phyloP scores from a whole-genome alignment of 139 green algal species.

The Chlamydomonas applanata region DNA sequence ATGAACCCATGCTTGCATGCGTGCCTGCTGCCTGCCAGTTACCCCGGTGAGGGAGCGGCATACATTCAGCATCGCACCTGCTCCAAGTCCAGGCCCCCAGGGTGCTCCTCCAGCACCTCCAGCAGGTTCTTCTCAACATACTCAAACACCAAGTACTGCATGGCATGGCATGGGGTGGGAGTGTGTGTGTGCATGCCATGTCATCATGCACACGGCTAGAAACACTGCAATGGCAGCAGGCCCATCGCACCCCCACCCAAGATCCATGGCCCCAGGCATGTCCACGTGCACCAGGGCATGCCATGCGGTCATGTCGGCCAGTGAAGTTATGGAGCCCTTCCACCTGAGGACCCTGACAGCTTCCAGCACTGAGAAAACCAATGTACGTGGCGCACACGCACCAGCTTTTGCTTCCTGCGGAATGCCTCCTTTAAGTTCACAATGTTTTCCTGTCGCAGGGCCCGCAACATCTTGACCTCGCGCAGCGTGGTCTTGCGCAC shows the following conservation, averaged over 20 bases:
- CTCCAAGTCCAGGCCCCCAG: conserved; percentile 49
- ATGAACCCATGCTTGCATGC: too few species aligned
- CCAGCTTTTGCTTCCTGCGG: conserved; percentile 72
- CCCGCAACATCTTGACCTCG: conserved; percentile 83
- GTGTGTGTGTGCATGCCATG: not conserved
- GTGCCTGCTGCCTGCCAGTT: too few species aligned
- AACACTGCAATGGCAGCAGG: too few species aligned
- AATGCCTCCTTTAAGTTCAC: conserved; percentile 91
- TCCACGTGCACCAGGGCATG: too few species aligned
- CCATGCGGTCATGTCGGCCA: too few species aligned
- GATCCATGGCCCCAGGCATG: too few species aligned
- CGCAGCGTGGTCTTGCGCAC: conserved; percentile 84
- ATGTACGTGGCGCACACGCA: conserved; percentile 21
- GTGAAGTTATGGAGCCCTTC: too few species aligned
- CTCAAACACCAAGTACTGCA: conserved; percentile 91
- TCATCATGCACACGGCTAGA: too few species aligned
- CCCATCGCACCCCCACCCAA: too few species aligned
- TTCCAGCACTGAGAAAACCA: not conserved
- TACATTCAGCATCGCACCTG: conserved; percentile 33
- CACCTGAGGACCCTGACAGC: too few species aligned
- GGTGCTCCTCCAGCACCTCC: conserved; percentile 72
- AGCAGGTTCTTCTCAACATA: conserved; percentile 84
- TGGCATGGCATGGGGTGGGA: not conserved
- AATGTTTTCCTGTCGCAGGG: conserved; percentile 80
- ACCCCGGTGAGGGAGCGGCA: too few species aligned